Evolutionary conservation across 768 basidiomycete species (phyloP).

Genomic region (Kwoniella europaea): DNA sequence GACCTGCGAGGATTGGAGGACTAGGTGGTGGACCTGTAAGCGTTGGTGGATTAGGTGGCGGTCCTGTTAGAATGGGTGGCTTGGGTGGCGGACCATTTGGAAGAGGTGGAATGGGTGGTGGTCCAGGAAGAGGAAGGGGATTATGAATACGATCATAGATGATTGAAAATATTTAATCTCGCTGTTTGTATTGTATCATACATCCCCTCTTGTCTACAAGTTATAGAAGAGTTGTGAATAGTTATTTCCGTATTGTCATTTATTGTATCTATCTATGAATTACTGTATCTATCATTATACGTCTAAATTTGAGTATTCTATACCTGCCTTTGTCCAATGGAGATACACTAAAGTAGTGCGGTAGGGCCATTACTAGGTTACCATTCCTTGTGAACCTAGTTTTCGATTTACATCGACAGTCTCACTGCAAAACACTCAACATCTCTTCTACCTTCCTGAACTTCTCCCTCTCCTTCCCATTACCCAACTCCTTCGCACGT

Average conservation of each 20-base stretch:
- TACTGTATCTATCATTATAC: not conserved
- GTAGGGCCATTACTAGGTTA: too few species aligned
- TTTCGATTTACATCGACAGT: not conserved
- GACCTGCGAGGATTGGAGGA: not conserved
- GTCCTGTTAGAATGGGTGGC: not conserved
- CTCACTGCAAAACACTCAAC: constrained; percentile 51
- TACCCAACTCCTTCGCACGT: constrained; percentile 62
- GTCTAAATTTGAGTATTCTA: not conserved
- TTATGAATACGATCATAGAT: not conserved
- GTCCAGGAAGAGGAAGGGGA: not conserved
- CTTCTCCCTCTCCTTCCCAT: constrained; percentile 61
- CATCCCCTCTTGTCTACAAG: too few species aligned
- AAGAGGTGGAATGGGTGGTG: not conserved
- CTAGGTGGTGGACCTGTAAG: not conserved
- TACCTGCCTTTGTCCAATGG: too few species aligned
- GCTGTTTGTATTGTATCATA: too few species aligned
- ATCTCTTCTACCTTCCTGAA: constrained; percentile 58
- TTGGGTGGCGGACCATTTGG: not conserved
- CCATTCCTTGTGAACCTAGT: not conserved
- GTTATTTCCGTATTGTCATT: not conserved
- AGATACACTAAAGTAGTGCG: too few species aligned
- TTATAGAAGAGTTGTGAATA: too few species aligned
- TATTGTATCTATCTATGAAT: not conserved
- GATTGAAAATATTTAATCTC: not conserved
- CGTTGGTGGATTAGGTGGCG: not conserved